Percentiles rank a stretch among this genome's conserved stretches.
phyloP scores from a whole-genome alignment of 2,329 filamentous ascomycete species.

The Colletotrichum liriopes region DNA sequence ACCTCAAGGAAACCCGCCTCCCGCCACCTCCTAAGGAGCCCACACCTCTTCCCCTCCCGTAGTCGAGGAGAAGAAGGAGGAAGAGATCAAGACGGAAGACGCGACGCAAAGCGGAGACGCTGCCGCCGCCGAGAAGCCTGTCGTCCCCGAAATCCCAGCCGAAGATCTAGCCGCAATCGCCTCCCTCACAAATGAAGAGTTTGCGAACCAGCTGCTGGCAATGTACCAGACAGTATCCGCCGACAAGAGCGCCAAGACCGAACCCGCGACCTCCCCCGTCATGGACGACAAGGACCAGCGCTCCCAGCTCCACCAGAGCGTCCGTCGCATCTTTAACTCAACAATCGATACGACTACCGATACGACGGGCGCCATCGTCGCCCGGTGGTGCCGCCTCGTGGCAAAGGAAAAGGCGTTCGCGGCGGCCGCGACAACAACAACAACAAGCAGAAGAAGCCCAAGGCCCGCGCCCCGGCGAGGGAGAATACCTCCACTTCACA shows the following conservation, averaged over 20 bases:
- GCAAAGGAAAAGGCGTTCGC: slow-evolving; percentile 45
- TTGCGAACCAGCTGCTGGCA: slow-evolving; percentile 58
- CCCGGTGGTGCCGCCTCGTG: slow-evolving; percentile 71
- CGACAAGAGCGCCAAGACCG: slow-evolving; percentile 49
- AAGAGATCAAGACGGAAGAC: slow-evolving; percentile 40
- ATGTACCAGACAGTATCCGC: slow-evolving; percentile 57
- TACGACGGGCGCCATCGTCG: slow-evolving; percentile 72
- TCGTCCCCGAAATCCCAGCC: slow-evolving; percentile 47
- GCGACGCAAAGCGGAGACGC: slow-evolving; percentile 42
- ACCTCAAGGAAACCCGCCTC: slow-evolving; percentile 64
- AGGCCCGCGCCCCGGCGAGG: slow-evolving; percentile 56
- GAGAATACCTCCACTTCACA: slow-evolving; percentile 90
- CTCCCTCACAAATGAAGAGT: slow-evolving; percentile 56
- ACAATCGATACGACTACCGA: slow-evolving; percentile 83
- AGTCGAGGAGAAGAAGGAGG: slow-evolving; percentile 42
- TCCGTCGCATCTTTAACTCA: slow-evolving; percentile 86
- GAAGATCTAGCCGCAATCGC: slow-evolving; percentile 56
- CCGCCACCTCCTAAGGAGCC: slow-evolving; percentile 35
- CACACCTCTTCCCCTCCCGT: slow-evolving; percentile 25
- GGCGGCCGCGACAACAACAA: slow-evolving; percentile 48
- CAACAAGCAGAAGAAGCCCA: slow-evolving; percentile 39
- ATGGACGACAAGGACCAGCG: slow-evolving; percentile 63
- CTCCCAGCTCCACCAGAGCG: slow-evolving; percentile 68
- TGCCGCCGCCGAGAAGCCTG: slow-evolving; percentile 48
- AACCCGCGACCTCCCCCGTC: slow-evolving; percentile 57